Evolutionary conservation across 352 stramenopile species (phyloP).

Genomic region (Blastocystis sp.): DNA sequence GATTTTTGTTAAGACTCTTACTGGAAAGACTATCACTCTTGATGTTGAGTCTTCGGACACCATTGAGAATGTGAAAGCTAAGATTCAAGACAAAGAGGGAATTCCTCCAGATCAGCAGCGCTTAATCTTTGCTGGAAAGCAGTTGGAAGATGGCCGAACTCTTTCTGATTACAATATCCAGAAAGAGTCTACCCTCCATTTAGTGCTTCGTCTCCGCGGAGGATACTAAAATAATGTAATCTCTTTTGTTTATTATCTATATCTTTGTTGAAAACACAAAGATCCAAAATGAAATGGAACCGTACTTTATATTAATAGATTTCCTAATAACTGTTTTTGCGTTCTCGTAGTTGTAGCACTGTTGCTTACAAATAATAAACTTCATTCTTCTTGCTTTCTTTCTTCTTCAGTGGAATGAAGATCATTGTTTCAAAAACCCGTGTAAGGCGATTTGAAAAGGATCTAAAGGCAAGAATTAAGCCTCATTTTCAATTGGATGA

Average conservation of each 20-base stretch:
- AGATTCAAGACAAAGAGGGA: conserved; percentile 99
- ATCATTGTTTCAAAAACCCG: neutral
- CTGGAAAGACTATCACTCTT: conserved; percentile 98
- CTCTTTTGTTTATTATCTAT: conserved; percentile 5
- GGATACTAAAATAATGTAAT: conserved; percentile 65
- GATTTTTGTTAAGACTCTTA: conserved; percentile 88
- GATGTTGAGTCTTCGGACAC: conserved; percentile 97
- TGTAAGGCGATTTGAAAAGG: neutral
- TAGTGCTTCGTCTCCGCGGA: conserved; percentile 89
- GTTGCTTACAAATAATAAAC: no score
- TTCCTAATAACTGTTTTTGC: neutral
- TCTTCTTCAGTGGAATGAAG: no score
- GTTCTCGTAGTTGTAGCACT: no score
- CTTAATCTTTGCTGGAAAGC: conserved; percentile 99
- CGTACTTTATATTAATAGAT: neutral
- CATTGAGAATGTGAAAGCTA: conserved; percentile 99
- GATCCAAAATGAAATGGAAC: neutral
- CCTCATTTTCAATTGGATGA: neutral
- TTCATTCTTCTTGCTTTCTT: no score
- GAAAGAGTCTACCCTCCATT: conserved; percentile 89
- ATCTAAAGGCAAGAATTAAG: neutral
- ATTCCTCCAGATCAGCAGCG: conserved; percentile 99
- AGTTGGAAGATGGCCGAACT: conserved; percentile 89
- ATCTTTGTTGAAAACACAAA: neutral
- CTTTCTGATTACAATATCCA: conserved; percentile 87